phyloP scores from a whole-genome alignment of 768 basidiomycete species.

The Rickenella mellea region DNA sequence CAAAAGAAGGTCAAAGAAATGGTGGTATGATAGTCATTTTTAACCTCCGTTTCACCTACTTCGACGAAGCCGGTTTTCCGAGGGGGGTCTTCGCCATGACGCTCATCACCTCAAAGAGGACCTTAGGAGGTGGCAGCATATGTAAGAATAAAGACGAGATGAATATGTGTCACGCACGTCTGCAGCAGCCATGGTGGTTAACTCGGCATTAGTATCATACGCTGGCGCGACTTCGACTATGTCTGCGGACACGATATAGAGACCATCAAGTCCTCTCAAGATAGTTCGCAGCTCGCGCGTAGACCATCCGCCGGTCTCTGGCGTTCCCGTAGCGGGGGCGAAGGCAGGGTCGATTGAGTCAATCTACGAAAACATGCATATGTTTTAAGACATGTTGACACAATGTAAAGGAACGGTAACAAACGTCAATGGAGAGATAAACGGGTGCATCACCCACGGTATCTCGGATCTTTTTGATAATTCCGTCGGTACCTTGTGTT shows the following conservation, averaged over 20 bases:
- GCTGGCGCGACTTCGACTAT: conserved; percentile 82
- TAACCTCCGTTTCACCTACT: too few species aligned
- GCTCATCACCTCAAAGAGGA: conserved; percentile 65
- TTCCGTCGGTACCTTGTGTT: conserved; percentile 52
- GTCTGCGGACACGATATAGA: conserved; percentile 72
- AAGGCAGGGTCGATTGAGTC: conserved; percentile 76
- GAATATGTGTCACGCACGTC: conserved; percentile 30
- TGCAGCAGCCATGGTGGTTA: conserved; percentile 55
- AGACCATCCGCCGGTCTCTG: conserved; percentile 80
- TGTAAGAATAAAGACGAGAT: conserved; percentile 2
- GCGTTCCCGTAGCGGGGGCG: conserved; percentile 78
- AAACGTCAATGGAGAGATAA: conserved; percentile 70
- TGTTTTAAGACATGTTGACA: conserved; percentile 7
- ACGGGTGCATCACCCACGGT: conserved; percentile 69
- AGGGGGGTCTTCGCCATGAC: conserved; percentile 76
- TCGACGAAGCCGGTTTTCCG: conserved; percentile 35
- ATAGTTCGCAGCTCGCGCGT: conserved; percentile 75
- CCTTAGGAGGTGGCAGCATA: conserved; percentile 26
- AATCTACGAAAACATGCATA: conserved; percentile 32
- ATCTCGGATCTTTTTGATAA: conserved; percentile 71
- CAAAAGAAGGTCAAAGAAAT: too few species aligned
- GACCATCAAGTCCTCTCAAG: conserved; percentile 63
- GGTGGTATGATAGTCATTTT: too few species aligned
- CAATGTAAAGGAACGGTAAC: conserved; percentile 13
- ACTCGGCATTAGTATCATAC: conserved; percentile 60